phyloP scores from a whole-genome alignment of 2,329 filamentous ascomycete species.

The Daldinia eschscholtzii region DNA sequence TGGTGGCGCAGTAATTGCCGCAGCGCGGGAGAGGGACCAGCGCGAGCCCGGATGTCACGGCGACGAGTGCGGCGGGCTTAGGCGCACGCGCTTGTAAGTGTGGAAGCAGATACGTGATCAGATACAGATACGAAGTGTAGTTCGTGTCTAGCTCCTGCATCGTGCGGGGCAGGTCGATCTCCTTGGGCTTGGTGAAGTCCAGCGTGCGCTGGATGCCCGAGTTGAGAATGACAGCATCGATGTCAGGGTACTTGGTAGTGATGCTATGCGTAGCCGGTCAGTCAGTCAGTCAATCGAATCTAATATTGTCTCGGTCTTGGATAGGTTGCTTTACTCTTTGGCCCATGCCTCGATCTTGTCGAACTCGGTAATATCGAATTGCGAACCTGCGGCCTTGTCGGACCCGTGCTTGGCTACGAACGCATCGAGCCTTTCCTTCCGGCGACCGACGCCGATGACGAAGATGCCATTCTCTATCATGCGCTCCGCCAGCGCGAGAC shows the following conservation, averaged over 20 bases:
- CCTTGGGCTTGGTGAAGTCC: constrained; percentile 59
- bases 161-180: constrained; percentile 55
- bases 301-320: background rate
- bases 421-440: constrained; percentile 63
- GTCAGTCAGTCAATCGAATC: background rate
- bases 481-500: constrained; percentile 50
- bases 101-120: constrained; percentile 62
- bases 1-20: constrained; percentile 66
- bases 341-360: constrained; percentile 58
- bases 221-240: constrained; percentile 70
- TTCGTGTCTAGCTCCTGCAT: constrained; percentile 61
- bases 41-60: constrained; percentile 59
- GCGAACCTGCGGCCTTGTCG: constrained; percentile 56
- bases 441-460: constrained; percentile 69
- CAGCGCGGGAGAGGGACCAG: constrained; percentile 61
- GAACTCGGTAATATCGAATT: constrained; percentile 61
- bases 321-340: constrained; percentile 50
- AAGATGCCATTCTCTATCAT: constrained; percentile 61
- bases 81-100: constrained; percentile 53
- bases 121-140: constrained; percentile 60
- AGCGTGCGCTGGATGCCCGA: constrained; percentile 65
- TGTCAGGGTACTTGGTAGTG: constrained; percentile 57
- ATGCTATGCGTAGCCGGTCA: constrained; percentile 47
- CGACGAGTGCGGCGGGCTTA: constrained; percentile 49
- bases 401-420: constrained; percentile 63